Evolutionary conservation across 371 early-diverging fungal species (phyloP).

Genomic region (Haplosporangium sp.): DNA sequence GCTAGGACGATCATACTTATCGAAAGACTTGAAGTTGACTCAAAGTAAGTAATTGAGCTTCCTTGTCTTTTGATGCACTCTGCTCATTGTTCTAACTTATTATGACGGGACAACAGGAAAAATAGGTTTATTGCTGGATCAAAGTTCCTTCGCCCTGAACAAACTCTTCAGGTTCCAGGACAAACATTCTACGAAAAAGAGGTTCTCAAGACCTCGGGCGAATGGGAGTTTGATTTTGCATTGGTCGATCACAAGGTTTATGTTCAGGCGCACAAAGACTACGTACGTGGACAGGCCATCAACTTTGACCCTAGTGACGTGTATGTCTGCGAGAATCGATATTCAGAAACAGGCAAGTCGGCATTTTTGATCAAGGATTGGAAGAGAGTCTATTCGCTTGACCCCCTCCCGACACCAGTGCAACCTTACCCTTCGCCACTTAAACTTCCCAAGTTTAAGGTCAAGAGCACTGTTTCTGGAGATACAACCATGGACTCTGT

Average conservation of each 20-base stretch:
- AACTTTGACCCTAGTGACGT: conserved; percentile 61
- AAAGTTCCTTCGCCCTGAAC: conserved; percentile 62
- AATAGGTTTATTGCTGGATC: conserved; percentile 62
- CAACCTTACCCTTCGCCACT: conserved; percentile 42
- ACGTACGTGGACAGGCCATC: conserved; percentile 57
- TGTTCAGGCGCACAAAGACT: conserved; percentile 62
- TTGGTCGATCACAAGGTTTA: conserved; percentile 60
- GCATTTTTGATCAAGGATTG: conserved; percentile 57
- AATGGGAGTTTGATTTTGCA: conserved; percentile 58
- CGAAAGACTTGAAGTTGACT: conserved; percentile 55
- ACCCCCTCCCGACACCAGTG: conserved; percentile 38
- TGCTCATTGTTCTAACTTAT: background rate
- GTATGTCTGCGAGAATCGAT: conserved; percentile 62
- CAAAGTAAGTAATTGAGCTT: conserved; percentile 30
- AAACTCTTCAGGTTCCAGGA: conserved; percentile 61
- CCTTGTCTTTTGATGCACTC: background rate
- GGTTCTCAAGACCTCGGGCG: conserved; percentile 58
- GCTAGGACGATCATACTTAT: conserved; percentile 56
- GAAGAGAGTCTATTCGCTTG: conserved; percentile 50
- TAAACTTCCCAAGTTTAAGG: conserved; percentile 40
- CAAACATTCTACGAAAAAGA: conserved; percentile 63
- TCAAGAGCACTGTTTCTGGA: conserved; percentile 32
- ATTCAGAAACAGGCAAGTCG: conserved; percentile 52
- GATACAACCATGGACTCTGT: conserved; percentile 21
- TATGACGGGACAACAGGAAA: conserved; percentile 6